phyloP scores from a whole-genome alignment of 2,329 filamentous ascomycete species.

The Phialophora tarda region DNA sequence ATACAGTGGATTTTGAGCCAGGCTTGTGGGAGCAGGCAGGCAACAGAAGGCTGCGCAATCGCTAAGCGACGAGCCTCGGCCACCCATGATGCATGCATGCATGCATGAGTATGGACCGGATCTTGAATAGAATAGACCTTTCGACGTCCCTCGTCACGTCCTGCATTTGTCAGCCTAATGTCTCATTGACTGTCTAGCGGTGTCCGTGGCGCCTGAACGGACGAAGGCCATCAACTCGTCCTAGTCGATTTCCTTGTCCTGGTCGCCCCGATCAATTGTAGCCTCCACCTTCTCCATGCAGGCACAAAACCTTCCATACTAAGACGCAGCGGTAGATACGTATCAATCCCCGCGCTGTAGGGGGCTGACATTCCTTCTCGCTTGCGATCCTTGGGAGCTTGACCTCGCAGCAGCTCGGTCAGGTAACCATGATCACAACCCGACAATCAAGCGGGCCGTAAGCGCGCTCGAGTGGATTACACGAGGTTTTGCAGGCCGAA shows the following conservation, averaged over 20 bases:
- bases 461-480: background rate
- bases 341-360: background rate
- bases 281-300: background rate
- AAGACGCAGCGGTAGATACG: background rate
- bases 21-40: background rate
- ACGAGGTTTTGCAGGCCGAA: background rate
- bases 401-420: background rate
- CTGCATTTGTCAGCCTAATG: background rate
- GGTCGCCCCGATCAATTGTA: background rate
- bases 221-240: background rate
- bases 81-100: background rate
- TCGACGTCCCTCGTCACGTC: background rate
- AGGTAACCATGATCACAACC: background rate
- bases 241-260: background rate
- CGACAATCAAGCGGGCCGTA: background rate
- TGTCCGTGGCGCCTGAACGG: background rate
- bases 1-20: background rate
- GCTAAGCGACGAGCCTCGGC: background rate
- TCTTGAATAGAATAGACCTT: background rate
- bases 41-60: background rate
- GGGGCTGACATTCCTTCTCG: background rate
- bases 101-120: background rate
- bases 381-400: background rate
- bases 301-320: background rate
- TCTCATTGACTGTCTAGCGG: background rate